Conservation (phyloP, 2,329 filamentous ascomycete genomes). For the Aspergillus eucalypticola region DNA sequence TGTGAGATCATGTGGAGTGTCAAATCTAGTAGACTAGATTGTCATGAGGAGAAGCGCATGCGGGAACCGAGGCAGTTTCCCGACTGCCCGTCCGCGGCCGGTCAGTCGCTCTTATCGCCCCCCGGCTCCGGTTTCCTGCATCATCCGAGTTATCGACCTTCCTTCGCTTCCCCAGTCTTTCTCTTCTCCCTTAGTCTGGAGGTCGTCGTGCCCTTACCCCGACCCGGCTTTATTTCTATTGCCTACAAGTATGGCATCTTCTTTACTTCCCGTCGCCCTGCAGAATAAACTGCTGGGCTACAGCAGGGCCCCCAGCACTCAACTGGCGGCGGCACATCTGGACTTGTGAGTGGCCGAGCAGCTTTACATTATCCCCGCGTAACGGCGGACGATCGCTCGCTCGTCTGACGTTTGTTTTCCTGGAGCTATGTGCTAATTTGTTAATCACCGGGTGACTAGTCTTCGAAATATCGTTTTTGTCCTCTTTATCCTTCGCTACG, state of each 20-base stretch:
- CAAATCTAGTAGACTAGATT: neutral
- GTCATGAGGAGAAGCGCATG: neutral
- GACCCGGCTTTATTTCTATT: neutral
- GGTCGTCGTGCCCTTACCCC: conserved; percentile 10
- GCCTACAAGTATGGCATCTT: conserved; percentile 39
- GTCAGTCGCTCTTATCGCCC: conserved; percentile 1
- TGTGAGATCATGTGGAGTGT: neutral
- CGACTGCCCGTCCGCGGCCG: conserved; percentile 1
- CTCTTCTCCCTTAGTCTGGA: conserved; percentile 4
- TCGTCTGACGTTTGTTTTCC: neutral
- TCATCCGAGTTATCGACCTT: conserved; percentile 18
- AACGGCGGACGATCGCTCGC: neutral
- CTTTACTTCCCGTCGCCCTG: conserved; percentile 44
- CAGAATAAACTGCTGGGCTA: conserved; percentile 47
- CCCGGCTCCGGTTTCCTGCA: conserved; percentile 12
- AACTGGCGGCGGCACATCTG: conserved; percentile 41
- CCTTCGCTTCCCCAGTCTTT: conserved; percentile 14
- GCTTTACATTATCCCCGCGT: neutral
- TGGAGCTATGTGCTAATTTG: conserved; percentile 8
- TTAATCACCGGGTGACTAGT: conserved; percentile 45
- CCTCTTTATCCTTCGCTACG: conserved; percentile 81
- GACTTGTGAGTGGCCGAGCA: conserved; percentile 42
- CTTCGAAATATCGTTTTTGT: conserved; percentile 85
- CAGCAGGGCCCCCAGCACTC: conserved; percentile 33
- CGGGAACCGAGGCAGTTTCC: conserved; percentile 10